These are phyloP conservation scores for Quercus wislizeni DNA, from an alignment of 306 rosid species.

Conservation along the genomic window DNA sequence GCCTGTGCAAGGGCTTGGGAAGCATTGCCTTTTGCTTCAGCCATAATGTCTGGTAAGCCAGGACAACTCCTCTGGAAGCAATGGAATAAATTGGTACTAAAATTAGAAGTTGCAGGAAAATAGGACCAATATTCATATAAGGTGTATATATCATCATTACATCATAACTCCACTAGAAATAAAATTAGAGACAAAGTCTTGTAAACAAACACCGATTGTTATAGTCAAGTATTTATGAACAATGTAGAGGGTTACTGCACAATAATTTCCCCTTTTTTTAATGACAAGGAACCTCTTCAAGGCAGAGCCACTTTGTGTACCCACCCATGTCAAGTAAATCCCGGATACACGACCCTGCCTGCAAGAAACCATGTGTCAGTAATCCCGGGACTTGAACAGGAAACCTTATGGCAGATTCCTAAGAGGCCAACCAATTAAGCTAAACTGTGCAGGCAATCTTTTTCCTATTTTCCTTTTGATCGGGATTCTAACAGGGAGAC, in stretches of 20 bases:
- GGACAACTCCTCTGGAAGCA: conserved; percentile 38
- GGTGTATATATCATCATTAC: neutral
- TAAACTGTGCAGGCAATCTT: too few species aligned
- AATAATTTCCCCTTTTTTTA: neutral
- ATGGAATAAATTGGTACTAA: conserved; percentile 6
- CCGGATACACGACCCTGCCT: too few species aligned
- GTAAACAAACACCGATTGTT: neutral
- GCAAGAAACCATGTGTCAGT: neutral
- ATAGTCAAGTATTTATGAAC: neutral
- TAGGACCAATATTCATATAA: neutral
- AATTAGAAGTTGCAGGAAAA: conserved; percentile 16
- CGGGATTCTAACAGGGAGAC: neutral
- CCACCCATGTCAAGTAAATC: too few species aligned
- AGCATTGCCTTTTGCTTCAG: conserved; percentile 40
- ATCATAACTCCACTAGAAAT: neutral
- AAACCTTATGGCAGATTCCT: too few species aligned
- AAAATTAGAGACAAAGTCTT: neutral
- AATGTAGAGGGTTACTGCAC: neutral
- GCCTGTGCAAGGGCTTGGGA: conserved; percentile 80
- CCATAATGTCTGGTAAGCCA: conserved; percentile 29
- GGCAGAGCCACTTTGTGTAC: too few species aligned
- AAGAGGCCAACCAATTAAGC: too few species aligned
- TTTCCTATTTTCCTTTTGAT: too few species aligned
- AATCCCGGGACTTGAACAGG: too few species aligned
- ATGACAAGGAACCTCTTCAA: too few species aligned